These are phyloP conservation scores for Kodamaea jinghongensis DNA, from an alignment of 805 yeast species.

Conservation along the genomic window DNA sequence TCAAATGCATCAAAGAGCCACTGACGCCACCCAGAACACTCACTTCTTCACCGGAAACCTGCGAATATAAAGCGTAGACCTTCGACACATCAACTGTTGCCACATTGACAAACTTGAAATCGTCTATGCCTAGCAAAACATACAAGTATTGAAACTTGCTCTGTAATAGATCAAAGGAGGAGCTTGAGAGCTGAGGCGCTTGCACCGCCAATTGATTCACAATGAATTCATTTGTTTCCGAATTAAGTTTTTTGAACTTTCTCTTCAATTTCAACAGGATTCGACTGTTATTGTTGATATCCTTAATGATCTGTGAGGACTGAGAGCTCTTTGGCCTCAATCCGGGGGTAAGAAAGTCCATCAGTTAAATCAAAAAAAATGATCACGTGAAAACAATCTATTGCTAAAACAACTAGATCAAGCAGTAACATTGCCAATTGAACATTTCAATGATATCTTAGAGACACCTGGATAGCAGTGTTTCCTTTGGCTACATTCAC, in stretches of 20 bases:
- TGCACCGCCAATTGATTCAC: conserved; percentile 15
- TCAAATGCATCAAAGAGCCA: conserved; percentile 10
- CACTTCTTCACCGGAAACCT: background rate
- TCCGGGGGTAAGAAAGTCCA: conserved; percentile 23
- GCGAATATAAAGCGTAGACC: conserved; percentile 2
- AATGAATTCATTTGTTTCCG: conserved; percentile 21
- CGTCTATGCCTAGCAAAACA: conserved; percentile 20
- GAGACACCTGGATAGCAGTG: too few relatives aligned
- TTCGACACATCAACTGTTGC: conserved; percentile 8
- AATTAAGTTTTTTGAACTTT: conserved; percentile 22
- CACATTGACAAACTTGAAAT: conserved; percentile 12
- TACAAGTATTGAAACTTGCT: conserved; percentile 21
- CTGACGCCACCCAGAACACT: conserved; percentile 1
- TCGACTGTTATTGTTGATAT: conserved; percentile 30
- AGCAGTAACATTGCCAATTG: too few relatives aligned
- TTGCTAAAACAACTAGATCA: too few relatives aligned
- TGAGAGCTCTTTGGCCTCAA: conserved; percentile 16
- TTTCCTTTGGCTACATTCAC: too few relatives aligned
- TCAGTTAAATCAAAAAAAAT: conserved; percentile 1
- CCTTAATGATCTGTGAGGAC: conserved; percentile 10
- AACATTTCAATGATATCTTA: too few relatives aligned
- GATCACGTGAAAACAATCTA: too few relatives aligned
- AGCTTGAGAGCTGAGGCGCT: background rate
- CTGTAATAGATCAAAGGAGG: conserved; percentile 1
- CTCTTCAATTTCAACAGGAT: conserved; percentile 25